Evolutionary conservation across 352 stramenopile genomes (phyloP).

Genomic region (Globisporangium apiculatum): DNA sequence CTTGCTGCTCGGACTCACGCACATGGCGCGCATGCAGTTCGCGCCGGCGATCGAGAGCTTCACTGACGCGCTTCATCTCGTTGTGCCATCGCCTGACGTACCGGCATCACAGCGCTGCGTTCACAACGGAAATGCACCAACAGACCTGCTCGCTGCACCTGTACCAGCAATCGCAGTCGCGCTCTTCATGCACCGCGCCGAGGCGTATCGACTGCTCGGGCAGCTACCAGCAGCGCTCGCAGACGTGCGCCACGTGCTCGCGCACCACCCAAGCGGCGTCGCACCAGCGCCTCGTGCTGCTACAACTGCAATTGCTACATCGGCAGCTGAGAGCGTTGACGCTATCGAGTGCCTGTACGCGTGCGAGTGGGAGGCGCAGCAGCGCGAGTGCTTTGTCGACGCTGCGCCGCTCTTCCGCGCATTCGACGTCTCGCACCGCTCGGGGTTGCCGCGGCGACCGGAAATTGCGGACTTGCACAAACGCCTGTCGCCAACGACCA

Average conservation of each 20-base stretch:
- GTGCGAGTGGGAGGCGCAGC: slow-evolving; percentile 30
- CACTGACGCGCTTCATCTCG: slow-evolving; percentile 26
- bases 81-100: slow-evolving; percentile 2
- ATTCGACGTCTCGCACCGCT: slow-evolving; percentile 33
- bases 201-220: slow-evolving; percentile 35
- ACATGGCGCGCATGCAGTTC: slow-evolving; percentile 27
- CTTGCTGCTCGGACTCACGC: slow-evolving; percentile 28
- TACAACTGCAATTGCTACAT: too few species aligned
- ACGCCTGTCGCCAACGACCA: neutral
- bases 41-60: slow-evolving; percentile 30
- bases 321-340: neutral
- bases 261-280: slow-evolving; percentile 4
- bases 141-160: slow-evolving; percentile 2
- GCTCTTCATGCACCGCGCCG: slow-evolving; percentile 34
- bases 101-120: too few species aligned
- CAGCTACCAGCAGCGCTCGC: slow-evolving; percentile 37
- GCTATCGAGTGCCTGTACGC: slow-evolving; percentile 14
- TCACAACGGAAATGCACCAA: too few species aligned
- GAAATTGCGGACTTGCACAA: slow-evolving; percentile 30
- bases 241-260: slow-evolving; percentile 32
- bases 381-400: slow-evolving; percentile 44
- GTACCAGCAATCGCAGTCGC: slow-evolving; percentile 22
- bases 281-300: too few species aligned
- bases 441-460: slow-evolving; percentile 32
- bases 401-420: slow-evolving; percentile 34